These are phyloP conservation scores for Leucosporidium yakuticum DNA, from an alignment of 768 basidiomycete species.

Conservation along the genomic window DNA sequence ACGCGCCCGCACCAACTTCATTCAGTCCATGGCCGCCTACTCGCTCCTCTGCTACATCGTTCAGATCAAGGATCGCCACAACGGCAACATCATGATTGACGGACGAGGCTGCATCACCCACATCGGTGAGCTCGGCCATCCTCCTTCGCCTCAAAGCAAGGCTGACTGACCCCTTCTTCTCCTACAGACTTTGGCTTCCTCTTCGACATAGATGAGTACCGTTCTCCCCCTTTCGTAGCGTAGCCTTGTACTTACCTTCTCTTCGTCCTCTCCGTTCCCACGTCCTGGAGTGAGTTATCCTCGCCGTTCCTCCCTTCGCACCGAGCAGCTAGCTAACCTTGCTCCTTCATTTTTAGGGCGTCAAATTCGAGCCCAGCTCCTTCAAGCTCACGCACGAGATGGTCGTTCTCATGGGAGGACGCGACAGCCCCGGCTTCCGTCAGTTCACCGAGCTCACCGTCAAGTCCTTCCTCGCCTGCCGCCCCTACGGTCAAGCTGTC, in stretches of 20 bases:
- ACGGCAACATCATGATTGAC: slow-evolving; percentile 99
- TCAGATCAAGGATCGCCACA: slow-evolving; percentile 98
- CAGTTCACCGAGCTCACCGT: slow-evolving; percentile 89
- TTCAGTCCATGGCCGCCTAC: slow-evolving; percentile 99
- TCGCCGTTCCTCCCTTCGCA: neutral
- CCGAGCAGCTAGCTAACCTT: slow-evolving; percentile 4
- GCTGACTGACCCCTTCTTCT: slow-evolving; percentile 33
- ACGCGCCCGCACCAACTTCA: slow-evolving; percentile 85
- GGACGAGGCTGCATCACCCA: slow-evolving; percentile 95
- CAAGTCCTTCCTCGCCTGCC: slow-evolving; percentile 91
- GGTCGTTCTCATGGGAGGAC: slow-evolving; percentile 95
- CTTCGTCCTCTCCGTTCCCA: slow-evolving; percentile 40
- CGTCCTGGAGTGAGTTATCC: slow-evolving; percentile 61
- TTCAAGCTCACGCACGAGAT: slow-evolving; percentile 99
- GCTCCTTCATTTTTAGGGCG: slow-evolving; percentile 55
- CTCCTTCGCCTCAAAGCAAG: neutral
- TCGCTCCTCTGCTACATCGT: slow-evolving; percentile 96
- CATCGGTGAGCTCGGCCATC: slow-evolving; percentile 58
- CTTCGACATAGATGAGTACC: slow-evolving; percentile 97
- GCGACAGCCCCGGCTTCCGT: slow-evolving; percentile 86
- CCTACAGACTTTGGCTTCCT: slow-evolving; percentile 84
- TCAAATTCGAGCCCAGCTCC: slow-evolving; percentile 96
- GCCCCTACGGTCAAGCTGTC: slow-evolving; percentile 88
- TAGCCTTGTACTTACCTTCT: slow-evolving; percentile 14
- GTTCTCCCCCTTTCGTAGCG: slow-evolving; percentile 38